Conservation (phyloP, 202 grass and related monocot species). For the Schoenoplectus triqueter region DNA sequence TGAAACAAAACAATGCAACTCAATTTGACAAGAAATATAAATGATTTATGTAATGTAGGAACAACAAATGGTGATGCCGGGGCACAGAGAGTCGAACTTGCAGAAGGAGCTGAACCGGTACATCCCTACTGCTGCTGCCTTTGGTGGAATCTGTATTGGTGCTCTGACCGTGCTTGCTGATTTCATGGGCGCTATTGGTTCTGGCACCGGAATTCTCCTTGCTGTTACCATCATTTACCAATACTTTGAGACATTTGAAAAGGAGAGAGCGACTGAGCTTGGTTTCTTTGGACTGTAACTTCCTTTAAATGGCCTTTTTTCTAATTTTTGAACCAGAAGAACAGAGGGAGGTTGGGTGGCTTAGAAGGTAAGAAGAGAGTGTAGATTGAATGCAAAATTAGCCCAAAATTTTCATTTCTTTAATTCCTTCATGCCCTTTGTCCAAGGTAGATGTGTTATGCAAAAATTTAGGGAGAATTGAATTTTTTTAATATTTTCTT, state of each 20-base stretch:
- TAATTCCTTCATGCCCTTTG: constrained; percentile 20
- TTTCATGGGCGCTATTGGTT: constrained; percentile 83
- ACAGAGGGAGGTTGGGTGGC: constrained; percentile 18
- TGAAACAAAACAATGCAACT: not conserved
- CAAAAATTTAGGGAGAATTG: constrained; percentile 4
- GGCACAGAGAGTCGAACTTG: constrained; percentile 74
- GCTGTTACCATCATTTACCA: constrained; percentile 78
- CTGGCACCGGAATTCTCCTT: constrained; percentile 73
- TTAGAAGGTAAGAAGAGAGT: constrained; percentile 16
- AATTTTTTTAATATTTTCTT: constrained; percentile 35
- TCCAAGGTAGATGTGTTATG: constrained; percentile 27
- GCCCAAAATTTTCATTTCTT: constrained; percentile 17
- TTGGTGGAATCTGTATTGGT: constrained; percentile 75
- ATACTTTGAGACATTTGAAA: constrained; percentile 82
- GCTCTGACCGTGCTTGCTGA: constrained; percentile 78
- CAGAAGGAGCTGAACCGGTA: constrained; percentile 83
- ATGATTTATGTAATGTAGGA: constrained; percentile 48
- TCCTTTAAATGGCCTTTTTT: constrained; percentile 24
- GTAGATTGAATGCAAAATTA: constrained; percentile 1
- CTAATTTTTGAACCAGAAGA: constrained; percentile 28
- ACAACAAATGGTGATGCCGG: constrained; percentile 95
- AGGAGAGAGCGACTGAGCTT: constrained; percentile 76
- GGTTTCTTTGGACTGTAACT: constrained; percentile 79
- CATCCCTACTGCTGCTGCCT: constrained; percentile 66
- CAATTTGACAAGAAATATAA: not conserved